phyloP scores from a whole-genome alignment of 2,329 filamentous ascomycete genomes.

The Arthrinium phaeospermum region DNA sequence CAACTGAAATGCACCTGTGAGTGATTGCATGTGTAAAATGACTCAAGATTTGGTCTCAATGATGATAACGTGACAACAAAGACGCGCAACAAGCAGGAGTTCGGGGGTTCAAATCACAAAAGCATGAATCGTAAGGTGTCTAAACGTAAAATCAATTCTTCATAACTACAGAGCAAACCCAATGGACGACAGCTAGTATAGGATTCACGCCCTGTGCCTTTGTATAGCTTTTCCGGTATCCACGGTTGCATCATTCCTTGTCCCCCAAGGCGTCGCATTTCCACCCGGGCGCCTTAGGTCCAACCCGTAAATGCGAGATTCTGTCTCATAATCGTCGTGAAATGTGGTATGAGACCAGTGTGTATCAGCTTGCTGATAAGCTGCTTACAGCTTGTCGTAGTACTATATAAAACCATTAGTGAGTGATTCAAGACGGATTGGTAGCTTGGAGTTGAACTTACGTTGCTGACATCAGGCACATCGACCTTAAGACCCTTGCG shows the following conservation, averaged over 20 bases:
- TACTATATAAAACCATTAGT: conserved; percentile 68
- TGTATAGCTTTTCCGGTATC: conserved; percentile 40
- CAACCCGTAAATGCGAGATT: conserved; percentile 35
- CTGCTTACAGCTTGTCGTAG: conserved; percentile 96
- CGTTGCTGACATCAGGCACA: conserved; percentile 92
- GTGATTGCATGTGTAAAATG: neutral
- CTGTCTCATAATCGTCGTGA: conserved; percentile 49
- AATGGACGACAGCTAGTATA: conserved; percentile 37
- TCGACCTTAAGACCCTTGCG: conserved; percentile 99
- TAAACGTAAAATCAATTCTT: conserved; percentile 37
- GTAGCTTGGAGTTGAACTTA: conserved; percentile 61
- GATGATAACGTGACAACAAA: neutral
- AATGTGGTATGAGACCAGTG: conserved; percentile 50
- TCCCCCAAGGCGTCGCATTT: conserved; percentile 34
- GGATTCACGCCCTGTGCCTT: conserved; percentile 34
- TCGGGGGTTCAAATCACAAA: neutral
- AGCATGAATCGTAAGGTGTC: conserved; percentile 16
- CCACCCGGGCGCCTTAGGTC: conserved; percentile 31
- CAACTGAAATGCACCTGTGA: neutral
- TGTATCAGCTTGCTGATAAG: conserved; percentile 50
- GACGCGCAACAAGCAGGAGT: no score
- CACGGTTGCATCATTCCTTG: conserved; percentile 38
- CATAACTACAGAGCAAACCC: conserved; percentile 37
- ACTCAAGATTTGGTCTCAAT: neutral
- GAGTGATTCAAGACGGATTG: conserved; percentile 6